Evolutionary conservation across 2,329 filamentous ascomycete genomes (phyloP).

Genomic region (Fusarium verrucosum): DNA sequence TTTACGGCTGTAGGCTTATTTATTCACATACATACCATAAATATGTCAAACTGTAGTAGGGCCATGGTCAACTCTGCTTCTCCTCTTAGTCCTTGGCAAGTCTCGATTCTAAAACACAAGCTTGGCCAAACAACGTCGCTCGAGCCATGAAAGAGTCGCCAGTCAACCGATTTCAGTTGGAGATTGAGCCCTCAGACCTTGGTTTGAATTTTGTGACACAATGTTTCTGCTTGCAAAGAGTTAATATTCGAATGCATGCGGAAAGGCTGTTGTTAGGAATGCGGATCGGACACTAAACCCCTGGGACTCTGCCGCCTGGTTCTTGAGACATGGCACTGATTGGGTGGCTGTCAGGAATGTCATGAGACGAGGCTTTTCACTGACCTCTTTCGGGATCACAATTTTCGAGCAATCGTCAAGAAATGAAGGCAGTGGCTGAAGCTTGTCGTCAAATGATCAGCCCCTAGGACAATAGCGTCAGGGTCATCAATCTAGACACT

Average conservation of each 20-base stretch:
- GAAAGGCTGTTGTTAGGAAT: neutral
- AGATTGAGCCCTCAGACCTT: neutral
- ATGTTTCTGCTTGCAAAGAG: neutral
- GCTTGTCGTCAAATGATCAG: neutral
- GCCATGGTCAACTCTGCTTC: neutral
- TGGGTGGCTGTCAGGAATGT: slow-evolving; percentile 3
- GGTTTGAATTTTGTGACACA: fast-evolving
- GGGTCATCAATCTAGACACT: neutral
- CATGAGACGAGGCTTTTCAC: neutral
- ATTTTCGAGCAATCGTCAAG: neutral
- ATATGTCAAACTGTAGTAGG: no score
- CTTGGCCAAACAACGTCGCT: neutral
- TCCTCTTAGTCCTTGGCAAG: fast-evolving
- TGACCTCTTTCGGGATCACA: neutral
- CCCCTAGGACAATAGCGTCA: neutral
- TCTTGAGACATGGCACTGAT: no score
- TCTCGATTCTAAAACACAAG: fast-evolving
- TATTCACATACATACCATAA: no score
- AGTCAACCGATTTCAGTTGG: fast-evolving
- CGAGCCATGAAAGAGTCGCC: fast-evolving
- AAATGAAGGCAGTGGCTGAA: neutral
- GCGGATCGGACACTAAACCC: neutral
- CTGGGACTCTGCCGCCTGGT: neutral
- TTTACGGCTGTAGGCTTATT: no score
- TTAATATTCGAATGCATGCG: neutral